Conservation (phyloP, 2,329 filamentous ascomycete species). For the Pestalotiopsis sp. region DNA sequence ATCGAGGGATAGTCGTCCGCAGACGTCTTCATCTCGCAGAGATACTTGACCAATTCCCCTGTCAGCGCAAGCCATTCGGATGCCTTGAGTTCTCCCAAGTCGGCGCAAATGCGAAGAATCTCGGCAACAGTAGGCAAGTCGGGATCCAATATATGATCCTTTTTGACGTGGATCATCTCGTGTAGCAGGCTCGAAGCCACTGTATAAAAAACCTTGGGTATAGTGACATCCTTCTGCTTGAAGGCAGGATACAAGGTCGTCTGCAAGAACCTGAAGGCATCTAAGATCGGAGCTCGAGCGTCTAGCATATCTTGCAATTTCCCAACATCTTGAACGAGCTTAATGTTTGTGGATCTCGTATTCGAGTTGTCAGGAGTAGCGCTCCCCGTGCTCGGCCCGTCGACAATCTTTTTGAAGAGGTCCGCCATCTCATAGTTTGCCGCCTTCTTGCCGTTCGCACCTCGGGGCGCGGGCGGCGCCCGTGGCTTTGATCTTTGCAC, state of each 20-base stretch:
- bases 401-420: constrained; percentile 31
- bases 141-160: constrained; percentile 28
- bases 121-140: constrained; percentile 39
- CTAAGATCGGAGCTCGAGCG: constrained; percentile 21
- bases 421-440: constrained; percentile 19
- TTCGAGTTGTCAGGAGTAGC: constrained; percentile 12
- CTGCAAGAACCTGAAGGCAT: constrained; percentile 28
- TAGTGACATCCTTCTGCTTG: constrained; percentile 19
- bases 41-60: constrained; percentile 34
- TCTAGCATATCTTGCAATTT: constrained; percentile 35
- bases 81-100: constrained; percentile 36
- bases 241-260: constrained; percentile 33
- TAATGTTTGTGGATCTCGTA: constrained; percentile 8
- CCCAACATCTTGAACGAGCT: constrained; percentile 27
- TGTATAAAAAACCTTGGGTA: constrained; percentile 34
- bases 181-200: constrained; percentile 32
- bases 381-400: constrained; percentile 20
- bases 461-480: not conserved
- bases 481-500: not conserved
- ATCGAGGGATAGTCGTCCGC: constrained; percentile 26
- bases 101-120: constrained; percentile 38
- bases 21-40: constrained; percentile 30
- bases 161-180: constrained; percentile 34
- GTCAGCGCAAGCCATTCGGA: constrained; percentile 36
- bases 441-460: not conserved